Conservation (phyloP, 2,329 filamentous ascomycete genomes). For the Monilinia vaccinii-corymbosi region DNA sequence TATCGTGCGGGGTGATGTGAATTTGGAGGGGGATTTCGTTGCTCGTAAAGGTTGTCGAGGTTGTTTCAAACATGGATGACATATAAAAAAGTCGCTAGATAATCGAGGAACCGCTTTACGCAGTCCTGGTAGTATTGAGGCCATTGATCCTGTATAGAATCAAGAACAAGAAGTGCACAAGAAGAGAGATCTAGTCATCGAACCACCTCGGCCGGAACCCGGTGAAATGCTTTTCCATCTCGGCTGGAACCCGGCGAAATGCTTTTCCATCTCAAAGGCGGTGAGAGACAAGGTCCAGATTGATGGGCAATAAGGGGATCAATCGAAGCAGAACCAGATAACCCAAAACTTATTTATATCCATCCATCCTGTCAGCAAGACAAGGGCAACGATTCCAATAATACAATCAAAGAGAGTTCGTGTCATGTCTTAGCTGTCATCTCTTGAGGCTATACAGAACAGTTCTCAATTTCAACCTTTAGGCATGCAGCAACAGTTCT, state of each 20-base stretch:
- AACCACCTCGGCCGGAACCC: neutral
- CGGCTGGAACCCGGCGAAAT: neutral
- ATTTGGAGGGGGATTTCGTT: slow-evolving; percentile 18
- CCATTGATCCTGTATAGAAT: slow-evolving; percentile 19
- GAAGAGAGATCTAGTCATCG: neutral
- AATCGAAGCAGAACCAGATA: neutral
- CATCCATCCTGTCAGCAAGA: neutral
- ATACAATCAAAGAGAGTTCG: neutral
- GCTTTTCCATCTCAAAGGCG: neutral
- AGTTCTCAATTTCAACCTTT: neutral
- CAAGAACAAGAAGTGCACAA: neutral
- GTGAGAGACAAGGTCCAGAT: neutral
- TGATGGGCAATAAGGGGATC: neutral
- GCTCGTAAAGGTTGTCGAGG: slow-evolving; percentile 4
- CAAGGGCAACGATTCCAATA: neutral
- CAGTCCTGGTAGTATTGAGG: slow-evolving; percentile 26
- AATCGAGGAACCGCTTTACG: slow-evolving; percentile 24
- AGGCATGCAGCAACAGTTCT: slow-evolving; percentile 4
- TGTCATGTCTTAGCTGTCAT: neutral
- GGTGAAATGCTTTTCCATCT: neutral
- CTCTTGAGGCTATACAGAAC: neutral
- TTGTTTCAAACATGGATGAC: slow-evolving; percentile 25
- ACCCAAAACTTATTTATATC: neutral
- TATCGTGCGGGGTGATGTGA: slow-evolving; percentile 17
- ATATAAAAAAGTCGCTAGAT: slow-evolving; percentile 27